A percentile compares a stretch with the other conserved stretches of the same genome.
These are phyloP conservation scores for Carex cristatella DNA, from an alignment of 176 grass and related monocot species.

Conservation along the genomic window DNA sequence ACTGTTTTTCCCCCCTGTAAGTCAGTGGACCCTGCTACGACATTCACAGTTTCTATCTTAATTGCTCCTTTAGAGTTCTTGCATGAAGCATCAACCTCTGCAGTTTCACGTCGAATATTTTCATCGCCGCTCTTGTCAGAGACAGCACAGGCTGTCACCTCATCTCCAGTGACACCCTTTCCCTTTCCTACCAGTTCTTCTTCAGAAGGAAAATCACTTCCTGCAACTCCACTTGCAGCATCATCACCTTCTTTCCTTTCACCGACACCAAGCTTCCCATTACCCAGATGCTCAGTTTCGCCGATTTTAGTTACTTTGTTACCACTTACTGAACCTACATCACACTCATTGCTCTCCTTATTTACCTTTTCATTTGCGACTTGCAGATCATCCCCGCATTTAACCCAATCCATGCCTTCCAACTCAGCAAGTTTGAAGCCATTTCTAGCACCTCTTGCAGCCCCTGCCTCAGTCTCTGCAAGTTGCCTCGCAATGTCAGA, in stretches of 20 bases:
- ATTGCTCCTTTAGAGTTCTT: background rate
- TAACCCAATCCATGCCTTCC: conserved; percentile 17
- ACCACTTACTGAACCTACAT: background rate
- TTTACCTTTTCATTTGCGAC: background rate
- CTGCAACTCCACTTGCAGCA: background rate
- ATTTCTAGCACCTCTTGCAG: background rate
- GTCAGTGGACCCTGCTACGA: background rate
- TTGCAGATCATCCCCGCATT: conserved; percentile 24
- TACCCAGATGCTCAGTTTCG: background rate
- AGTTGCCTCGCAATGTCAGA: conserved; percentile 31
- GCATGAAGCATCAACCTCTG: conserved; percentile 1
- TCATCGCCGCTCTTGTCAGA: conserved; percentile 13
- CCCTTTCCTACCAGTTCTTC: conserved; percentile 24
- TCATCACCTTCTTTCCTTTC: conserved; percentile 11
- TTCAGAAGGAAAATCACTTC: conserved; percentile 25
- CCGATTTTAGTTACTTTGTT: background rate
- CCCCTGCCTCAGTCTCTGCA: conserved; percentile 24
- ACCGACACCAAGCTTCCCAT: conserved; percentile 21
- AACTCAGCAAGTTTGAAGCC: background rate
- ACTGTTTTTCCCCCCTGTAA: background rate
- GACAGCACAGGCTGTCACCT: background rate
- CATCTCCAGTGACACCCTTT: conserved; percentile 15
- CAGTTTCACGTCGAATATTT: conserved; percentile 7
- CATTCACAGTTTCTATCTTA: background rate
- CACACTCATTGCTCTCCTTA: conserved; percentile 7